Base-by-base conservation (phyloP, 169 alveolate species). In the Cryptosporidium bovis region DNA sequence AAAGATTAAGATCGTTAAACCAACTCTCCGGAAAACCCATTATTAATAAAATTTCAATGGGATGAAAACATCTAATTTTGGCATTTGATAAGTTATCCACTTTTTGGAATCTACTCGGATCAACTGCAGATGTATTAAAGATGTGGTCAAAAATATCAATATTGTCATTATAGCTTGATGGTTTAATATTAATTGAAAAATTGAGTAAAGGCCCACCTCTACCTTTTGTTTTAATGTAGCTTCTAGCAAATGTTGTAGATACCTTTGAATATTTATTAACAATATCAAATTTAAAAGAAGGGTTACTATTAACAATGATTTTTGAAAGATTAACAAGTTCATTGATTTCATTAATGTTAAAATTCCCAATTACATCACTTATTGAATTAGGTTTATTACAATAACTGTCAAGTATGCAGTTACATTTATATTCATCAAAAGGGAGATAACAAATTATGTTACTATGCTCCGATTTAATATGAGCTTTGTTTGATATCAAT, bases 211-310 rank as follows among this genome's bases (percentile, higher is more conserved):
- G 87, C 24, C 71, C 87, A 40, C 87, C 87, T n/a, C 87, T 71
- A 15, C 87, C 87, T 24, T n/a, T 12, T 51, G 77, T 71, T 66
- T 82, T 89, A 3, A 91, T 83, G 91, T 93, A 93, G 44, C 93
- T 89, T 66, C 91, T 93, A 8, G 95, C 92, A 77, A 93, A 91
- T 62, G 95, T 92, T 77, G 92, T 92, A 40, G 94, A 90, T 13
- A 92, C 93, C 31, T 71, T 83, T 62, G 90, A 69, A 24, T 56
- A 48, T 27, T 90, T 64, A 53, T 91, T 90, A 33, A 92, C 94
- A 8, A 93, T 82, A 64, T 93, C 96, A 83, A 93, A 84, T 44
- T 93, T 89, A 64, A 91, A 82, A 3, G 87, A 77, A 60, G 36
- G 56, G 24, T 77, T 77, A 24, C 27, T 60, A 13, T 77, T 44